A percentile compares a stretch with the other conserved stretches of the same genome.
Conservation (phyloP, 148 eudicot genomes). For the Camellia lanceoleosa region DNA sequence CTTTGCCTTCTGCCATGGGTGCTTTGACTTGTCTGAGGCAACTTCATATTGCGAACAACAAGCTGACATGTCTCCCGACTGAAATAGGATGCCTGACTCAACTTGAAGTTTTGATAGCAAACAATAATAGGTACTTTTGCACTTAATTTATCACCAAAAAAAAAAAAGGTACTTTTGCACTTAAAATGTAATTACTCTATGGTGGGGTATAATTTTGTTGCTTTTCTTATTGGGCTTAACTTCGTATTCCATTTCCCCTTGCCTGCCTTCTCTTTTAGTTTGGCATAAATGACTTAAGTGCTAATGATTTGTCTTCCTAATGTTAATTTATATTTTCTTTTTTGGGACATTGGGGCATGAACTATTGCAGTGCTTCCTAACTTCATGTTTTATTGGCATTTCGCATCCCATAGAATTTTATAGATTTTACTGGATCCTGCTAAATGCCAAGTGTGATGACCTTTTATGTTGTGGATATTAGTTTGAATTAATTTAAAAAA, state of each 20-base stretch:
- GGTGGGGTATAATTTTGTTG: background rate
- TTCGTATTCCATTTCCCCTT: background rate
- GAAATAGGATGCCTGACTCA: constrained; percentile 60
- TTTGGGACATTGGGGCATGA: background rate
- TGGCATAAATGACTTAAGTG: background rate
- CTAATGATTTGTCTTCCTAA: background rate
- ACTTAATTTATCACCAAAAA: background rate
- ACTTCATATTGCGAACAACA: constrained; percentile 58
- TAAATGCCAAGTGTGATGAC: background rate
- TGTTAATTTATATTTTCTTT: background rate
- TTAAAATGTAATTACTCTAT: background rate
- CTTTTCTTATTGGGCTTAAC: background rate
- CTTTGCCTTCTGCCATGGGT: constrained; percentile 66
- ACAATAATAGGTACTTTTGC: constrained; percentile 59
- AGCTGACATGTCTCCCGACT: constrained; percentile 53
- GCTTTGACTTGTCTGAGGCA: constrained; percentile 61
- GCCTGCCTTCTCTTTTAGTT: background rate
- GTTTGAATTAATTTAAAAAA: background rate
- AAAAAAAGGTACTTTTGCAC: constrained; percentile 31
- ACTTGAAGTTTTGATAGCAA: constrained; percentile 67
- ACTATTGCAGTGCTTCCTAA: background rate
- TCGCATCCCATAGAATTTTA: background rate
- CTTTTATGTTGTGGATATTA: background rate
- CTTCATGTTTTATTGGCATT: background rate
- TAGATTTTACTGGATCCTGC: background rate